Base-by-base conservation (phyloP, 2,329 filamentous ascomycete species). In the Trichoderma sp. region DNA sequence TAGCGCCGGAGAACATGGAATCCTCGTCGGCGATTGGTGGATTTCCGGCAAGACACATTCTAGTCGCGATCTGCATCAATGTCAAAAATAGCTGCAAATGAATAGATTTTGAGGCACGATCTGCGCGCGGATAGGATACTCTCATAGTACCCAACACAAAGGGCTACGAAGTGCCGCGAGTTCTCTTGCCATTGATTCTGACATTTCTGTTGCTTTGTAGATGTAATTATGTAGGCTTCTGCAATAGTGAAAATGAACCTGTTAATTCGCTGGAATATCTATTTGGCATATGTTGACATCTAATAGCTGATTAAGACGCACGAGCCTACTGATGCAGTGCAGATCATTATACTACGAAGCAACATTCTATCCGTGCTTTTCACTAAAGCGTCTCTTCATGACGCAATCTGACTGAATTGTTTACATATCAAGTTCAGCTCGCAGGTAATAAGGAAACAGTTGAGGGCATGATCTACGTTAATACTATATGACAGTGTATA, bases 391-490 rank as follows among this genome's bases (percentile, higher is more conserved):
- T 51, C 13, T 51, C 8, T 30, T 26, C 21, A n/a, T 61, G 43
- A 61, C 28, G 59, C 14, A 61, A 49, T 61, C 59, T 61, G 13
- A 61, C 43, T 11, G 59, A 52, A 16, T 13, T 24, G 13, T 61
- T 34, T 11, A 51, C 43, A 34, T n/a, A 18, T 51, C 43, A 1
- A 51, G 2, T 16, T 18, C 26, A 61, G 28, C 5, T 24, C 8
- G 5, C 51, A 34, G 18, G 11, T 16, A 34, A n/a, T 5, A 34
- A 4, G 13, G 59, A 16, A 11, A 51, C 11, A 51, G 26, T n/a
- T 51, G 28, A 51, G 43, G 30, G 14, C 6, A 51, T 52, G 59
- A 61, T 61, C 59, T 51, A 61, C 59, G n/a, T 61, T 26, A 37
- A 24, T 16, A 61, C 34, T 18, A 28, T 11, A 34, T 49, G 46